phyloP scores from a whole-genome alignment of 2,329 filamentous ascomycete genomes.

The Knufia fluminis region DNA sequence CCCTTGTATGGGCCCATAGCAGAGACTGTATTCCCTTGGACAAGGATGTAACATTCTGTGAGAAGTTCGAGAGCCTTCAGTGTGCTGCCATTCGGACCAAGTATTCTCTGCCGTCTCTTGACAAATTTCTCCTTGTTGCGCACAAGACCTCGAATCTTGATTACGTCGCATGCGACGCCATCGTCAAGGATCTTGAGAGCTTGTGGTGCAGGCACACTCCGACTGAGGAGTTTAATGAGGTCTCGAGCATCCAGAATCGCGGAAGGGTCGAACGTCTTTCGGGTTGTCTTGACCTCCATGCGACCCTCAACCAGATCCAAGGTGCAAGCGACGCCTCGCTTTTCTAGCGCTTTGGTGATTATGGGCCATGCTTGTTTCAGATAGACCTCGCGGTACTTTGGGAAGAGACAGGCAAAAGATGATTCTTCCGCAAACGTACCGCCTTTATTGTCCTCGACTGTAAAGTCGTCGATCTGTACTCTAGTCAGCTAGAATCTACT shows the following conservation, averaged over 20 bases:
- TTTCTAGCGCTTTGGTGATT: slow-evolving; percentile 77
- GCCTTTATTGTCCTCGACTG: slow-evolving; percentile 69
- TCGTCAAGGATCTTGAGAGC: slow-evolving; percentile 92
- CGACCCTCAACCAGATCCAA: slow-evolving; percentile 90
- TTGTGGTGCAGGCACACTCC: slow-evolving; percentile 85
- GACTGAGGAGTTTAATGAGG: slow-evolving; percentile 81
- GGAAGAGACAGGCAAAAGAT: slow-evolving; percentile 73
- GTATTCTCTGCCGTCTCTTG: slow-evolving; percentile 83
- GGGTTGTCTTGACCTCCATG: slow-evolving; percentile 93
- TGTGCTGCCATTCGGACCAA: slow-evolving; percentile 84
- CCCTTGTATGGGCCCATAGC: slow-evolving; percentile 90
- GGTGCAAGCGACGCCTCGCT: slow-evolving; percentile 78
- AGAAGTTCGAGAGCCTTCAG: slow-evolving; percentile 89
- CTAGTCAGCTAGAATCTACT: slow-evolving; percentile 5
- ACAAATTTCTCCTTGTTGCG: slow-evolving; percentile 92
- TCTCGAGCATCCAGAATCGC: slow-evolving; percentile 90
- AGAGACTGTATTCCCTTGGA: slow-evolving; percentile 91
- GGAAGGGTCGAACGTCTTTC: slow-evolving; percentile 84
- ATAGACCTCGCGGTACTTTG: slow-evolving; percentile 93
- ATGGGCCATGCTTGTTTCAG: slow-evolving; percentile 88
- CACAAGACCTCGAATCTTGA: slow-evolving; percentile 87
- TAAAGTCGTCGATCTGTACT: slow-evolving; percentile 66
- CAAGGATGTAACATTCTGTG: slow-evolving; percentile 83
- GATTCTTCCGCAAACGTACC: slow-evolving; percentile 90
- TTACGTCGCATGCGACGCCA: slow-evolving; percentile 82